phyloP scores from a whole-genome alignment of 345 rosid genomes.

The Gossypium rotundifolium region DNA sequence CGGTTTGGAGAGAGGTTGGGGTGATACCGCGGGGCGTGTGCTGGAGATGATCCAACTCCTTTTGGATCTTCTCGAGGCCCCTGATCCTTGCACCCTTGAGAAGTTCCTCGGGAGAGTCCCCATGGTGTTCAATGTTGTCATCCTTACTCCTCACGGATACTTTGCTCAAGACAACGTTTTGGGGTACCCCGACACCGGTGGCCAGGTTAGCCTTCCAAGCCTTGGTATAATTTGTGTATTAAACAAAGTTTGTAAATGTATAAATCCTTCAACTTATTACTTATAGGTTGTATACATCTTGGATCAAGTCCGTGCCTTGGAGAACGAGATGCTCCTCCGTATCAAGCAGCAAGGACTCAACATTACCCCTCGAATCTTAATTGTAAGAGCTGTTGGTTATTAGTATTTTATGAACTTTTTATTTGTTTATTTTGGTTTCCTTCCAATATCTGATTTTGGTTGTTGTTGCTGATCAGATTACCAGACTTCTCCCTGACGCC shows the following conservation, averaged over 20 bases:
- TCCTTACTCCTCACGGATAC: constrained; percentile 92
- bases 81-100: constrained; percentile 91
- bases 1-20: constrained; percentile 96
- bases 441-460: background rate
- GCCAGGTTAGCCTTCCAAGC: constrained; percentile 54
- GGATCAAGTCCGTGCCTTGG: constrained; percentile 97
- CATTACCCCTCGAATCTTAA: constrained; percentile 74
- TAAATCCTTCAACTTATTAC: background rate
- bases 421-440: background rate
- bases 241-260: background rate
- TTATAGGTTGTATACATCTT: constrained; percentile 82
- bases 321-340: constrained; percentile 83
- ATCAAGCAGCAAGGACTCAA: constrained; percentile 89
- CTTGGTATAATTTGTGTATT: background rate
- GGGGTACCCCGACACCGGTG: constrained; percentile 97
- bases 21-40: constrained; percentile 69
- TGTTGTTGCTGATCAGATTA: constrained; percentile 42
- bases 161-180: constrained; percentile 93
- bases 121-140: constrained; percentile 91
- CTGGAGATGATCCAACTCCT: constrained; percentile 85
- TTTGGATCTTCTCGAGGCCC: constrained; percentile 93
- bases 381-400: constrained; percentile 37
- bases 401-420: background rate
- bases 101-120: constrained; percentile 78
- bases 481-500: constrained; percentile 87